Conservation (phyloP, 768 basidiomycete genomes). For the Panus rudis region DNA sequence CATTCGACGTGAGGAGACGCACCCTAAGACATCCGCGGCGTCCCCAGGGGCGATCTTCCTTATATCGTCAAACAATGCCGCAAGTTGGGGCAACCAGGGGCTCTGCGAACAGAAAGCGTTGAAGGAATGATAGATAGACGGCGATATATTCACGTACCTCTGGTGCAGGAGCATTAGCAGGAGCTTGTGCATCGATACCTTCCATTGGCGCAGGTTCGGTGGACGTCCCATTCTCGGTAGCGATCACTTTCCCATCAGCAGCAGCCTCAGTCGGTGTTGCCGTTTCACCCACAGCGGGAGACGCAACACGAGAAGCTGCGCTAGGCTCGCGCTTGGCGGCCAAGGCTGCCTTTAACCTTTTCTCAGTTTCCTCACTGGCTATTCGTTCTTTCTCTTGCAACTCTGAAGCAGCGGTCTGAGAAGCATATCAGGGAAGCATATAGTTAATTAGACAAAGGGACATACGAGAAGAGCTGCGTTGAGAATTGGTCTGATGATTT, state of each 20-base stretch:
- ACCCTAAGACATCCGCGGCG: slow-evolving; percentile 68
- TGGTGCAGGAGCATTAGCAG: slow-evolving; percentile 1
- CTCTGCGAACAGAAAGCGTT: slow-evolving; percentile 32
- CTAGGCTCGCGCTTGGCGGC: slow-evolving; percentile 72
- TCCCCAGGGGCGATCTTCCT: slow-evolving; percentile 62
- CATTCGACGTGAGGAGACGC: slow-evolving; percentile 21
- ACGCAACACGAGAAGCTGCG: slow-evolving; percentile 52
- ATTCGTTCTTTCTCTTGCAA: slow-evolving; percentile 62
- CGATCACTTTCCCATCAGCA: slow-evolving; percentile 16
- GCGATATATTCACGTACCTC: slow-evolving; percentile 3
- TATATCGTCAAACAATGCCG: slow-evolving; percentile 68
- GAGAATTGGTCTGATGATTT: slow-evolving; percentile 81
- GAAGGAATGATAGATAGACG: neutral
- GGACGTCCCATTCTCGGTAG: slow-evolving; percentile 18
- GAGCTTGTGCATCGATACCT: slow-evolving; percentile 10
- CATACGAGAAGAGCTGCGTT: slow-evolving; percentile 55
- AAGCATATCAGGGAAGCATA: no score
- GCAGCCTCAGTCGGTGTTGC: slow-evolving; percentile 22
- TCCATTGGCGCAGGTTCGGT: slow-evolving; percentile 14
- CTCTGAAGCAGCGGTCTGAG: slow-evolving; percentile 55
- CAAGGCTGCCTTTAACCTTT: slow-evolving; percentile 72
- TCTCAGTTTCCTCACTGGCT: slow-evolving; percentile 72
- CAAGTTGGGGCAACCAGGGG: slow-evolving; percentile 77
- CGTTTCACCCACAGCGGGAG: slow-evolving; percentile 38
- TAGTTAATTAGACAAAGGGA: no score